Conservation (phyloP, 2,329 filamentous ascomycete species). For the Penicillium olsonii region DNA sequence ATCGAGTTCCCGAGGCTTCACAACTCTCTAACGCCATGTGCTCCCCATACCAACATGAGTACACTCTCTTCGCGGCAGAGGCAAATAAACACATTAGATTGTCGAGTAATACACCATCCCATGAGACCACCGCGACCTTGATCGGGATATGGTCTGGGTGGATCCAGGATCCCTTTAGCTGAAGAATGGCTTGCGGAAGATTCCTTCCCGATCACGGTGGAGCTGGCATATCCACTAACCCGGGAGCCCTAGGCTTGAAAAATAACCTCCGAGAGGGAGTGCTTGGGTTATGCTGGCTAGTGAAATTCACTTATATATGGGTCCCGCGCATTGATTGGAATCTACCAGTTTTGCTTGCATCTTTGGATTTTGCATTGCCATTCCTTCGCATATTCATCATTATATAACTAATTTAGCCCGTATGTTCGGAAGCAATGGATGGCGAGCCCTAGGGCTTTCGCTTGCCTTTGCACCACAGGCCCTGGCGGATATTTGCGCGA, state of each 20-base stretch:
- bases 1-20: slow-evolving; percentile 3
- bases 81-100: no score
- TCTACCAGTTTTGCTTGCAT: no score
- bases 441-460: slow-evolving; percentile 22
- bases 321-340: neutral
- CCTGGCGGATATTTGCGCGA: slow-evolving; percentile 41
- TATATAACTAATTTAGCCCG: neutral
- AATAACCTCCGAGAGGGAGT: slow-evolving; percentile 1
- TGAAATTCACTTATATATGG: slow-evolving; percentile 5
- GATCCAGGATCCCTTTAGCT: neutral
- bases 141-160: neutral
- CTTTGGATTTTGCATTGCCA: neutral
- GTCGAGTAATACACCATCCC: no score
- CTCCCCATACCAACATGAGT: no score
- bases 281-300: neutral
- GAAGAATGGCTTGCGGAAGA: neutral
- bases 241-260: neutral
- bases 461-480: slow-evolving; percentile 21
- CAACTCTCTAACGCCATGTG: neutral
- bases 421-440: slow-evolving; percentile 21
- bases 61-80: no score
- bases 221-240: neutral
- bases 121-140: no score
- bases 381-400: no score
- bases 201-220: neutral